These are phyloP conservation scores for Plantago elongata DNA, from an alignment of 257 asterid genomes.

Conservation along the genomic window DNA sequence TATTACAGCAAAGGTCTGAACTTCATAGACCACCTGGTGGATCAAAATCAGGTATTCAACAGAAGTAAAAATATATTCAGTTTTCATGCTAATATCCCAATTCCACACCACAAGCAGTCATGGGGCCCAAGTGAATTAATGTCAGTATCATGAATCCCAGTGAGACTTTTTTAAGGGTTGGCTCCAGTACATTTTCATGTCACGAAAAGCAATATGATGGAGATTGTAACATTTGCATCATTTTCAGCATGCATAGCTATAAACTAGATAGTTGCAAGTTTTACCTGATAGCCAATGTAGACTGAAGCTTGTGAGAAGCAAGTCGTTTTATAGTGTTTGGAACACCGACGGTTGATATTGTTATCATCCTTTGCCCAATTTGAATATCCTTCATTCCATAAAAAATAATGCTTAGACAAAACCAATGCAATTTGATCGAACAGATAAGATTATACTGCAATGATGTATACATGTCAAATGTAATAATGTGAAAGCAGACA, in stretches of 20 bases:
- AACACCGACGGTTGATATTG: conserved; percentile 95
- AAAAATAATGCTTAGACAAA: conserved; percentile 10
- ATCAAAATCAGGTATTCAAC: not conserved
- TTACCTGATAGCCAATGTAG: conserved; percentile 91
- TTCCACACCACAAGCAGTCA: too few relatives aligned
- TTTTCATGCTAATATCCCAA: too few relatives aligned
- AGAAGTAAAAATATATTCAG: not conserved
- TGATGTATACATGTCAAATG: not conserved
- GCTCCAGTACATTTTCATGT: too few relatives aligned
- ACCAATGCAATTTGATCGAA: not conserved
- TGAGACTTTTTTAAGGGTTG: too few relatives aligned
- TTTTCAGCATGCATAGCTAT: too few relatives aligned
- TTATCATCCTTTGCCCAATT: conserved; percentile 98
- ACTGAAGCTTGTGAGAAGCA: conserved; percentile 92
- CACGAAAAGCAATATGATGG: too few relatives aligned
- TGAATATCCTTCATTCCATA: conserved; percentile 57
- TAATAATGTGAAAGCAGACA: conserved; percentile 2
- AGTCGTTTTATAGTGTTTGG: conserved; percentile 82
- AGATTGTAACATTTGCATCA: too few relatives aligned
- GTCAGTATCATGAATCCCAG: too few relatives aligned
- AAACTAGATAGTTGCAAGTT: too few relatives aligned
- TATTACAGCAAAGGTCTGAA: not conserved
- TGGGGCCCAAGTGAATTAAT: too few relatives aligned
- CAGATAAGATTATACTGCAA: not conserved
- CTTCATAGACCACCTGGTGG: not conserved